Evolutionary conservation across 176 grass and related monocot genomes (phyloP), one percentile per base, ranked within the genome.

Genomic region (Olyra latifolia): DNA sequence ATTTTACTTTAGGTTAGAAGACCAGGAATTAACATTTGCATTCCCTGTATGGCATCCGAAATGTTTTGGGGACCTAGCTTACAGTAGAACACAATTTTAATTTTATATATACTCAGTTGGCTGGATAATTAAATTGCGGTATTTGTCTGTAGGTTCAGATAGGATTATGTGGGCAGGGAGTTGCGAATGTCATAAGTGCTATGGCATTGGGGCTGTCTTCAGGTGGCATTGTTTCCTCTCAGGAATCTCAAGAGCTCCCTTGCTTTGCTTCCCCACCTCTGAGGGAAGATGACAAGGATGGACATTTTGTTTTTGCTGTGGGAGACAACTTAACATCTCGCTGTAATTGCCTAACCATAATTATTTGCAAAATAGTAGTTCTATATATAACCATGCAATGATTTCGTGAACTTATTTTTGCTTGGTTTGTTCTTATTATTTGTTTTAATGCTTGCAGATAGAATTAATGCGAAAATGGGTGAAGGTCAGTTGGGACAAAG

Each of bases 241-340:
- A 85, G 71, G 81, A 40, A 61, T 56, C 73, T 12, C 85, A 94
- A 70, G 83, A 67, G 35, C 38, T 83, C 76, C 46, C 59, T 72
- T 83, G 73, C 57, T 57, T 83, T 20, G 77, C 73, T 52, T 95
- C 90, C 11, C 92, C 96, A 70, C 92, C 96, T 62, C 60, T 86
- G 50, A 99, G 96, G 78, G 92, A 77, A 80, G 96, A 98, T 84
- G 96, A 98, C 86, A 93, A 89, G 60, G 92, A 99, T 89, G 96
- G 96, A 0, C 92, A 95, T 59, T 99, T 91, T 84, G 90, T 93
- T 81, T 99, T 99, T 86, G 88, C 88, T 40, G 74, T 99, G 67
- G 96, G 96, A 82, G 96, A 99, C 85, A 93, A 93, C 62, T 90
- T 99, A 22, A 98, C 96, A 32, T 55, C 81, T 79, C 92, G 92